Base-by-base conservation (phyloP, 1,284 basidiomycete genomes). In the Boletus smithii region DNA sequence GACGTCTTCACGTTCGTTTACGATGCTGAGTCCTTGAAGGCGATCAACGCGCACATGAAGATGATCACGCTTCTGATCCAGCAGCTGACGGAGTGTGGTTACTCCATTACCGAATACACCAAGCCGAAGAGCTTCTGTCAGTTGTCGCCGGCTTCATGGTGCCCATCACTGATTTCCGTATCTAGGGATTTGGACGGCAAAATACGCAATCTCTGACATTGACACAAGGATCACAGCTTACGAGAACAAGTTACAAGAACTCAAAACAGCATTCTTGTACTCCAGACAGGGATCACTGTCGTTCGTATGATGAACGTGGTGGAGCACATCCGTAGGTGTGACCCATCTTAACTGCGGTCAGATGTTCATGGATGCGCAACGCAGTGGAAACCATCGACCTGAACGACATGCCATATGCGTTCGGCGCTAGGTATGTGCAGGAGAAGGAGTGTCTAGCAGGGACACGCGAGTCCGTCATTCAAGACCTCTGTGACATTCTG, bases 81-180 rank as follows among this genome's bases (percentile, higher is more conserved):
- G 11, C 42, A 44, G 22, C 17, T 36, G 42, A 37, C 42, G 9
- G 42, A 44, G 17, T 44, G 34, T 11, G 42, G 33, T 3, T 44
- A 36, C 20, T 44, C 37, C 34, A 44, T 44, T 16, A n/a, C 27
- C 14, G 26, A 44, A 20, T 44, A 44, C 35, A n/a, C 22, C 22
- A 22, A 36, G 9, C 34, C 23, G n/a, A 36, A 16, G 3, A 23
- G 22, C 35, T 23, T 36, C n/a, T 36, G 35, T 36, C 11, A 17
- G 24, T 22, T 8, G 5, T 23, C 4, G 18, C 8, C n/a, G 11
- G 10, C 13, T 20, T 40, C 11, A n/a, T 13, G 3, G 20, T n/a
- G 4, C 2, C 7, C 2, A 4, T 3, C 2, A 8, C 23, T 42
- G 14, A 42, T 8, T 9, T 32, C 6, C 9, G 8, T n/a, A 13